These are phyloP conservation scores for Barnettozyma siamensis DNA, from an alignment of 805 yeast species.

Conservation along the genomic window DNA sequence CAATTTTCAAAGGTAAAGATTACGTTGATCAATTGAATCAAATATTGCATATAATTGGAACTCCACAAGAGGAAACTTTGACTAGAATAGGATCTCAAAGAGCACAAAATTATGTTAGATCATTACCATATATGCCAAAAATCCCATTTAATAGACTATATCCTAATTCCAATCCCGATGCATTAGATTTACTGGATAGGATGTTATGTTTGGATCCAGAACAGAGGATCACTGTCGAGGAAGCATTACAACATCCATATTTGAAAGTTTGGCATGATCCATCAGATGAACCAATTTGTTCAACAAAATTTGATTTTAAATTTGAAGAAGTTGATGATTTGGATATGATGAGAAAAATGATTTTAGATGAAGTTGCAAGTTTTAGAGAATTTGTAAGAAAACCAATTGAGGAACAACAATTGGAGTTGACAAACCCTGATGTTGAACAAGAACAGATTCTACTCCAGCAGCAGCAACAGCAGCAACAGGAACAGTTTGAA, in stretches of 20 bases:
- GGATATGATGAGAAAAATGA: constrained; percentile 67
- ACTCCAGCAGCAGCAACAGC: constrained; percentile 15
- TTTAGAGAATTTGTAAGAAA: constrained; percentile 79
- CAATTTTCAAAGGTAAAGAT: constrained; percentile 91
- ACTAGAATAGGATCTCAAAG: constrained; percentile 73
- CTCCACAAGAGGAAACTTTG: constrained; percentile 73
- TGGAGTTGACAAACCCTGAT: constrained; percentile 30
- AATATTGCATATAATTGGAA: constrained; percentile 83
- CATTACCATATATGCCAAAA: constrained; percentile 76
- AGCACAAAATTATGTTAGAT: constrained; percentile 87
- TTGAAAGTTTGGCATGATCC: constrained; percentile 90
- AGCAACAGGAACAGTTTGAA: constrained; percentile 16
- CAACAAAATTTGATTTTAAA: constrained; percentile 69
- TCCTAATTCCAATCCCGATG: constrained; percentile 83
- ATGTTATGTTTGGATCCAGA: constrained; percentile 87
- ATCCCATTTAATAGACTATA: constrained; percentile 66
- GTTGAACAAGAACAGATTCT: constrained; percentile 14
- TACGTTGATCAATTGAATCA: constrained; percentile 92
- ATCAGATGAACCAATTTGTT: constrained; percentile 81
- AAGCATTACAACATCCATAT: constrained; percentile 87
- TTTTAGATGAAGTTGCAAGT: constrained; percentile 69
- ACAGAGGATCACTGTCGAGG: constrained; percentile 78
- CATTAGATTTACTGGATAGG: constrained; percentile 70
- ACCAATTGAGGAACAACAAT: constrained; percentile 56
- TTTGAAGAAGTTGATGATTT: constrained; percentile 83